Conservation (phyloP, 176 grass and related monocot species). For the Thinopyrum elongatum region DNA sequence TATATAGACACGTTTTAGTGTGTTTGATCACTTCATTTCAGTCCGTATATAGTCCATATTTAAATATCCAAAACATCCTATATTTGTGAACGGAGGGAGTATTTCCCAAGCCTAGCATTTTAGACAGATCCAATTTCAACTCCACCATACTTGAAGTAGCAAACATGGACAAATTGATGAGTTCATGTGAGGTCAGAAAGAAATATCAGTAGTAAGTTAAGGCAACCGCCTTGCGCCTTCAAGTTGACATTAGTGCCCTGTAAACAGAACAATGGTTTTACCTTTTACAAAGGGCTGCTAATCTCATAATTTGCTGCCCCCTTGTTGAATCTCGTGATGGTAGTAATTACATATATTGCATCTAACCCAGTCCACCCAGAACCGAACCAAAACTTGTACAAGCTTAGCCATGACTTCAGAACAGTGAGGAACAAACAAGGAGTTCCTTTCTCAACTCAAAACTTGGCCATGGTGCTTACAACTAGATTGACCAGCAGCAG, state of each 20-base stretch:
- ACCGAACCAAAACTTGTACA: constrained; percentile 29
- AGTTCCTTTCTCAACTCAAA: constrained; percentile 20
- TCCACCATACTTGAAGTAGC: background rate
- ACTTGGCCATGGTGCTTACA: constrained; percentile 32
- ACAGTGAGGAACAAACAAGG: background rate
- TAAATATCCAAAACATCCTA: too few relatives aligned
- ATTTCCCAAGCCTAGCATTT: background rate
- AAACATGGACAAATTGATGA: background rate
- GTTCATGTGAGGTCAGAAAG: background rate
- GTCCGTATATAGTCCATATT: too few relatives aligned
- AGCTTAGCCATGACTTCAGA: constrained; percentile 2
- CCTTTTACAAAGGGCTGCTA: background rate
- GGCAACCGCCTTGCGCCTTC: background rate
- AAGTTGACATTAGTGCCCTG: constrained; percentile 12
- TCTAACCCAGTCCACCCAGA: constrained; percentile 7
- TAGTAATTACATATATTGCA: background rate
- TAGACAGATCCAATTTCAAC: background rate
- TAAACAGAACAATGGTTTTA: background rate
- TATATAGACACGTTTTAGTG: too few relatives aligned
- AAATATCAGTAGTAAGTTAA: background rate
- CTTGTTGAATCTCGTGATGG: background rate
- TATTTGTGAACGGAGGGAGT: too few relatives aligned
- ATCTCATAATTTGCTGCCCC: background rate
- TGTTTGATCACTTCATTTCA: too few relatives aligned
- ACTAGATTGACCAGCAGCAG: constrained; percentile 8